Evolutionary conservation across 352 stramenopile genomes (phyloP).

Genomic region (Phytophthora ohioensis): DNA sequence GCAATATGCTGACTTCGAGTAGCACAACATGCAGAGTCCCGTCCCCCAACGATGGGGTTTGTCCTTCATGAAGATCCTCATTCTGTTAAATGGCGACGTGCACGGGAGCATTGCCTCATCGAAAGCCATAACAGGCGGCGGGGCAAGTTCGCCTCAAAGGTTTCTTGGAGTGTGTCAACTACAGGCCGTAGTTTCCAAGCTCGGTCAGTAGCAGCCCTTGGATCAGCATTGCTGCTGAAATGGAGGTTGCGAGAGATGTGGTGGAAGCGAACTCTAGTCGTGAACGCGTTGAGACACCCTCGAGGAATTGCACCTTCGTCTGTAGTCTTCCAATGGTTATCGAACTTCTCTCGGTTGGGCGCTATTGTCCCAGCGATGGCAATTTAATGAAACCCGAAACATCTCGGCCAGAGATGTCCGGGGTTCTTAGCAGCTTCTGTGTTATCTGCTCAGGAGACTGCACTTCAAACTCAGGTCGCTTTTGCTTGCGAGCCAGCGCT

Average conservation of each 20-base stretch:
- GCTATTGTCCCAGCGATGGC: slow-evolving; percentile 8
- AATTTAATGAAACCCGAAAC: slow-evolving; percentile 8
- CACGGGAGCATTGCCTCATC: slow-evolving; percentile 7
- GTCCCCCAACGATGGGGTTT: slow-evolving; percentile 1
- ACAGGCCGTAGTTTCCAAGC: slow-evolving; percentile 9
- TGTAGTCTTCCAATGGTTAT: slow-evolving; percentile 23
- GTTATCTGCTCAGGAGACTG: background rate
- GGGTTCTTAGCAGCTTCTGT: background rate
- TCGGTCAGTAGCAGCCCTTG: no score
- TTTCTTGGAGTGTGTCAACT: slow-evolving; percentile 8
- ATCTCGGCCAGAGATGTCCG: slow-evolving; percentile 4
- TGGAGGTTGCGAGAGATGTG: slow-evolving; percentile 18
- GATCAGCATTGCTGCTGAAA: slow-evolving; percentile 11
- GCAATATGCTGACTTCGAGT: background rate
- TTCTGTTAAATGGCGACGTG: background rate
- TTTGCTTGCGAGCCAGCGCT: background rate
- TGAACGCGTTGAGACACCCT: slow-evolving; percentile 9
- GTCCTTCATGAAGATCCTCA: slow-evolving; percentile 8
- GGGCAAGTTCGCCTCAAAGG: background rate
- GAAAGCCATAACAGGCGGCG: background rate
- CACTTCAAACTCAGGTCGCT: background rate
- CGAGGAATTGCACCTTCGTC: slow-evolving; percentile 14
- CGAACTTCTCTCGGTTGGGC: slow-evolving; percentile 14
- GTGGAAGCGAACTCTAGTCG: slow-evolving; percentile 11
- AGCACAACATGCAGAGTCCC: slow-evolving; percentile 5